These are phyloP conservation scores for Xylariaceae sp. DNA, from an alignment of 2,329 filamentous ascomycete species.

Conservation along the genomic window DNA sequence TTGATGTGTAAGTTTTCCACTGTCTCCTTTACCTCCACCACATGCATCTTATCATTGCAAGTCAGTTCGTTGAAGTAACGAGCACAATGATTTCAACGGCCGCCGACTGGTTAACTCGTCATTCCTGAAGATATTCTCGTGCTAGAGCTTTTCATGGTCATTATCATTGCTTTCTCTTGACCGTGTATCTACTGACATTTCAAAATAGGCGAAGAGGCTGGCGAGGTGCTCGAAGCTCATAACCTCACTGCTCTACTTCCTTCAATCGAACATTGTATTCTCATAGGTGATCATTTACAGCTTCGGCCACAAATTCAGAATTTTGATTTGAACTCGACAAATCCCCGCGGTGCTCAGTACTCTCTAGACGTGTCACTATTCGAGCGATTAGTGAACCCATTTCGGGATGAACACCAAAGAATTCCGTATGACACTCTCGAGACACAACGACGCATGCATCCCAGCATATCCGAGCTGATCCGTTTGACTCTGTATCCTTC, in stretches of 20 bases:
- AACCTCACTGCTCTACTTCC: constrained; percentile 58
- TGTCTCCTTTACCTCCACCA: not conserved
- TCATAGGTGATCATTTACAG: constrained; percentile 64
- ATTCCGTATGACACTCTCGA: constrained; percentile 40
- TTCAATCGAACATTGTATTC: constrained; percentile 57
- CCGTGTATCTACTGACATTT: not conserved
- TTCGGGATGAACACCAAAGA: constrained; percentile 22
- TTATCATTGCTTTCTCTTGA: not conserved
- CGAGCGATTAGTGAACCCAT: constrained; percentile 49
- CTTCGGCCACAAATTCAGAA: constrained; percentile 58
- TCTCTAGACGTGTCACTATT: constrained; percentile 60
- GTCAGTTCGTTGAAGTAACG: too few species aligned
- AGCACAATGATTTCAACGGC: too few species aligned
- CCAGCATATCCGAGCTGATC: constrained; percentile 53
- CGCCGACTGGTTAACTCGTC: too few species aligned
- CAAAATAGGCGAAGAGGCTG: constrained; percentile 57
- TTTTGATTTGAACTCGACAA: constrained; percentile 52
- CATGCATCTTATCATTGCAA: not conserved
- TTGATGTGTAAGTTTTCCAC: constrained; percentile 45
- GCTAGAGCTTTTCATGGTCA: too few species aligned
- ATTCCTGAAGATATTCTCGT: too few species aligned
- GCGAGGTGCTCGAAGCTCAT: constrained; percentile 65
- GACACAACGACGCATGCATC: constrained; percentile 59
- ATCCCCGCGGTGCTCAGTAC: constrained; percentile 45
- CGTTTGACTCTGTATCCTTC: constrained; percentile 52